A percentile compares a stretch with the other conserved stretches of the same genome.
phyloP scores from a whole-genome alignment of 352 stramenopile species.

The Globisporangium barbulae region DNA sequence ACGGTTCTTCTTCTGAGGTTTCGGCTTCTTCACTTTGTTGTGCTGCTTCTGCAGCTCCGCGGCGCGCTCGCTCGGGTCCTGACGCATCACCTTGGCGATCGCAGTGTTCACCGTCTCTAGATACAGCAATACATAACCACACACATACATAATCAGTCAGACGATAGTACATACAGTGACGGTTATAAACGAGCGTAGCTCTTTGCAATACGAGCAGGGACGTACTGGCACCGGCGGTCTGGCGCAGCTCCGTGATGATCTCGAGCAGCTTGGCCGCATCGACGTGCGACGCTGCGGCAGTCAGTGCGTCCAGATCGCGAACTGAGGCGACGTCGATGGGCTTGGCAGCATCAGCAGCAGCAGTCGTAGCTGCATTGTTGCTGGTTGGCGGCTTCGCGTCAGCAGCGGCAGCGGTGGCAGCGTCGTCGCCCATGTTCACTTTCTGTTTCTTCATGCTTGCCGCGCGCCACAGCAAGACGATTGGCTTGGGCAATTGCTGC shows the following conservation, averaged over 20 bases:
- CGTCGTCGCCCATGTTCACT: constrained; percentile 3
- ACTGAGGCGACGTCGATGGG: constrained; percentile 12
- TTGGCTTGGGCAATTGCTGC: neutral
- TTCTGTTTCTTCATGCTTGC: constrained; percentile 5
- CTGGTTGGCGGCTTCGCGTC: neutral
- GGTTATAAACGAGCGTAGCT: neutral
- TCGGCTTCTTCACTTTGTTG: constrained; percentile 52
- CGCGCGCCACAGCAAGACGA: neutral
- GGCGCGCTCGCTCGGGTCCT: constrained; percentile 11
- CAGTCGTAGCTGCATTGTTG: neutral
- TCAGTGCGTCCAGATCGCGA: constrained; percentile 28
- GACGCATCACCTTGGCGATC: constrained; percentile 62
- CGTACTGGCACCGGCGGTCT: constrained; percentile 61
- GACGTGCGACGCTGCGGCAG: constrained; percentile 28
- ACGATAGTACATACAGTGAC: neutral
- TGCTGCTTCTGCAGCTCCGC: constrained; percentile 5
- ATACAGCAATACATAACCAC: neutral
- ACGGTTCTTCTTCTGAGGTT: constrained; percentile 29
- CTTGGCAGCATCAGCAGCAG: neutral
- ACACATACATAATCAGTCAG: constrained; percentile 5
- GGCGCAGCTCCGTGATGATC: constrained; percentile 61
- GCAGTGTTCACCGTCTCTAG: constrained; percentile 66
- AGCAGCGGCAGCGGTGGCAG: neutral
- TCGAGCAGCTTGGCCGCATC: constrained; percentile 51
- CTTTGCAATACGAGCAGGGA: constrained; percentile 1